These are phyloP conservation scores for Tetracladium marchalianum DNA, from an alignment of 495 filamentous ascomycete genomes.

Conservation along the genomic window DNA sequence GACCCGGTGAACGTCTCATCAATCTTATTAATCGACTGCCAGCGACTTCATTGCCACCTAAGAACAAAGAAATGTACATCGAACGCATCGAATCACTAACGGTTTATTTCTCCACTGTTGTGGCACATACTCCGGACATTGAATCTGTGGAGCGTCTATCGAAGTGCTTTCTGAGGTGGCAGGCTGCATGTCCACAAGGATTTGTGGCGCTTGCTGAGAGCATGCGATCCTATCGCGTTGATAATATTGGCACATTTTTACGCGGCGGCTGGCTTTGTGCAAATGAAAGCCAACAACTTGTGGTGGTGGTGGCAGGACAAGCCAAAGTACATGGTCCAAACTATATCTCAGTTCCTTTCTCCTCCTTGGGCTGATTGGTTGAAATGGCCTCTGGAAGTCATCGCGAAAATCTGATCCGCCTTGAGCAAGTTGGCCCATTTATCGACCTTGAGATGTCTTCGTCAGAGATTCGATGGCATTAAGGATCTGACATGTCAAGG, in stretches of 20 bases:
- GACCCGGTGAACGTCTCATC: neutral
- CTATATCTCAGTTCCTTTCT: neutral
- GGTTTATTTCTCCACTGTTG: neutral
- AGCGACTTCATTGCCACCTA: neutral
- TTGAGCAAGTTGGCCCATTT: no score
- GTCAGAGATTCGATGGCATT: no score
- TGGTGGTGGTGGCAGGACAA: conserved; percentile 10
- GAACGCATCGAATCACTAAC: conserved; percentile 3
- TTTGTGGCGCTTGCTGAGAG: conserved; percentile 4
- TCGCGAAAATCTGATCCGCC: no score
- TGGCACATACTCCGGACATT: neutral
- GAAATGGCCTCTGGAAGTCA: neutral
- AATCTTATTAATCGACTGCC: conserved; percentile 1
- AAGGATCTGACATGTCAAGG: no score
- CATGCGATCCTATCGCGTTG: conserved; percentile 4
- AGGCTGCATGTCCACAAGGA: neutral
- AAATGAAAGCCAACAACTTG: neutral
- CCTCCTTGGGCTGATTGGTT: neutral
- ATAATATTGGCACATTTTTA: conserved; percentile 6
- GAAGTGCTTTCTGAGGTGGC: conserved; percentile 5
- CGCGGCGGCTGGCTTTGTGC: conserved; percentile 1
- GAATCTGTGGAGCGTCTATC: neutral
- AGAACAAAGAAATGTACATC: conserved; percentile 1
- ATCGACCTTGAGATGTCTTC: no score
- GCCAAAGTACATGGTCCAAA: conserved; percentile 1